Conservation (phyloP, 2,329 filamentous ascomycete species). For the Nakataea oryzae region DNA sequence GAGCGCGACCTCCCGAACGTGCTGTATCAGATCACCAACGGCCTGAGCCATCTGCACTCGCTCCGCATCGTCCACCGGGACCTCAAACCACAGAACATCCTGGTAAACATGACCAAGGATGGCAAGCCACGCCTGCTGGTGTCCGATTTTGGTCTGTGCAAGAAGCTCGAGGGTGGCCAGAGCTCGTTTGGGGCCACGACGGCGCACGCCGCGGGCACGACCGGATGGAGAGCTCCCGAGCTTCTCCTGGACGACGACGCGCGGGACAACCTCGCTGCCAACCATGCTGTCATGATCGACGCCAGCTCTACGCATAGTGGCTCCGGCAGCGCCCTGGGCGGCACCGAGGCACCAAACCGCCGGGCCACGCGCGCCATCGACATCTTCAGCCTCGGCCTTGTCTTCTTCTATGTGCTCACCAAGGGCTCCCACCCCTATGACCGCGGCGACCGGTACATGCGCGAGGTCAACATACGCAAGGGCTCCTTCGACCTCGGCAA, state of each 20-base stretch:
- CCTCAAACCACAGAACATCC: slow-evolving; percentile 94
- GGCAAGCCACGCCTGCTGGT: slow-evolving; percentile 77
- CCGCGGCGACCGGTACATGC: slow-evolving; percentile 86
- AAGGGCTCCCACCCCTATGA: slow-evolving; percentile 89
- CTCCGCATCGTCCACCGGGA: slow-evolving; percentile 94
- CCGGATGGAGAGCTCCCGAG: slow-evolving; percentile 93
- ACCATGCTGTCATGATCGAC: slow-evolving; percentile 24
- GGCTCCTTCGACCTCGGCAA: slow-evolving; percentile 64
- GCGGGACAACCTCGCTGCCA: slow-evolving; percentile 23
- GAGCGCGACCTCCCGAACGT: slow-evolving; percentile 69
- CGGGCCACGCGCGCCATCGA: slow-evolving; percentile 93
- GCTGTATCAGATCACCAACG: slow-evolving; percentile 80
- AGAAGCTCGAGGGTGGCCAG: slow-evolving; percentile 89
- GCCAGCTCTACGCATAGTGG: slow-evolving; percentile 48
- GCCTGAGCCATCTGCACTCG: slow-evolving; percentile 79
- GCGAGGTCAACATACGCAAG: slow-evolving; percentile 95
- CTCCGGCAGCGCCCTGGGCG: slow-evolving; percentile 27
- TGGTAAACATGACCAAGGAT: slow-evolving; percentile 66
- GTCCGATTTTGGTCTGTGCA: slow-evolving; percentile 95
- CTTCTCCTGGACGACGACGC: slow-evolving; percentile 72
- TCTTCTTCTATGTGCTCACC: slow-evolving; percentile 99
- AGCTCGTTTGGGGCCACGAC: slow-evolving; percentile 93
- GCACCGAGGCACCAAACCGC: slow-evolving; percentile 48
- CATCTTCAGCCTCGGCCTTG: slow-evolving; percentile 90
- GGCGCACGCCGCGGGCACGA: slow-evolving; percentile 84